Evolutionary conservation across 2,329 filamentous ascomycete genomes (phyloP).

Genomic region (Diaporthe velutina): DNA sequence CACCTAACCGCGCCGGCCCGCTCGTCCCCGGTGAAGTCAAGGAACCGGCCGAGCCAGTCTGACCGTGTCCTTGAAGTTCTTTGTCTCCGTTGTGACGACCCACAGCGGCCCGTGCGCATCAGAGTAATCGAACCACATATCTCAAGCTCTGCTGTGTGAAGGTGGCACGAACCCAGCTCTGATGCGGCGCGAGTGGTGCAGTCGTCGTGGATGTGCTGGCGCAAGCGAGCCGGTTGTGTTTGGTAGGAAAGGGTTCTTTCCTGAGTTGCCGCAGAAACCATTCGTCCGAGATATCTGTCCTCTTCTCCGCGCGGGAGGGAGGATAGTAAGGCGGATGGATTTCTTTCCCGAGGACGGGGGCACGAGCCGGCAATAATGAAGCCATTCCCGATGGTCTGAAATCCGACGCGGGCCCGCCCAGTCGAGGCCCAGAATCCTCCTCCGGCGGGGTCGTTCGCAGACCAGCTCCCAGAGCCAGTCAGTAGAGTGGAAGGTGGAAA

Average conservation of each 20-base stretch:
- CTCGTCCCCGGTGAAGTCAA: not conserved
- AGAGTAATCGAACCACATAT: constrained; percentile 15
- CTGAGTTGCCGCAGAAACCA: not conserved
- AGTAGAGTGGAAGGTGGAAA: not conserved
- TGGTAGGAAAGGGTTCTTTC: constrained; percentile 15
- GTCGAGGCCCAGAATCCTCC: constrained; percentile 15
- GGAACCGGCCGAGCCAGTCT: constrained; percentile 12
- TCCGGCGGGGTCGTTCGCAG: not conserved
- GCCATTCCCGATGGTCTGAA: constrained; percentile 30
- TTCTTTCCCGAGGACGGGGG: not conserved
- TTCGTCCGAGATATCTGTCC: not conserved
- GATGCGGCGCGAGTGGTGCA: not conserved
- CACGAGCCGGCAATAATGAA: not conserved
- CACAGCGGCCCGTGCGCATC: not conserved
- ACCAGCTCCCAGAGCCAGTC: constrained; percentile 31
- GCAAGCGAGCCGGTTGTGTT: not conserved
- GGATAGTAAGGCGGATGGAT: not conserved
- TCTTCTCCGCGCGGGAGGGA: not conserved
- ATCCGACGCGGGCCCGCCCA: not conserved
- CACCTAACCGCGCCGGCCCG: constrained; percentile 20
- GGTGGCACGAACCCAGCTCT: constrained; percentile 26
- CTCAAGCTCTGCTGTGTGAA: not conserved
- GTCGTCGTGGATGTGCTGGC: not conserved
- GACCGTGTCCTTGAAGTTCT: not conserved
- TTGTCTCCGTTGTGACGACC: not conserved